Base-by-base conservation (phyloP, 345 rosid species). In the Acer yangbiense region DNA sequence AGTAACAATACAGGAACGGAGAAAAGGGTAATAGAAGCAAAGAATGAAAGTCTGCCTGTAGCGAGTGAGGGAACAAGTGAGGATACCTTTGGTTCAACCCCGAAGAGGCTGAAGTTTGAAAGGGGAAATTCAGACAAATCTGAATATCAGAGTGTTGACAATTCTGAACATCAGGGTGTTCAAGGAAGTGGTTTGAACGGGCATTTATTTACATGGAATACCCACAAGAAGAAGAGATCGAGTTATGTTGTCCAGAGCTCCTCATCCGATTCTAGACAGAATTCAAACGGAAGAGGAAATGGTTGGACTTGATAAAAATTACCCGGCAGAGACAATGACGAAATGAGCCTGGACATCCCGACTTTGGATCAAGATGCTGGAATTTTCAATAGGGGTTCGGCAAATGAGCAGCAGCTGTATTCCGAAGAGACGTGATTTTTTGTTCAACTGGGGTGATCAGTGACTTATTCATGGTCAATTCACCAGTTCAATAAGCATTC, bases 211-310 rank as follows among this genome's bases (percentile, higher is more conserved):
- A 82, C 92, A 50, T 96, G 99, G 99, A 94, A 86, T 78, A 85
- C 94, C 44, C 79, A 91, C 78, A 91, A 88, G 85, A 94, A 90
- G 93, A 96, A 90, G 88, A 87, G 98, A 83, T 94, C 99, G 27
- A 94, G 89, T 74, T 90, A 90, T 83, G 79, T 77, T 11, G 55
- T 87, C 32, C 92, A 84, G n/a, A 89, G 82, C 78, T 85, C 96
- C 43, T 93, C 99, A 3, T 81, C 97, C 14, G 95, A 94, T 80
- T 87, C 92, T 50, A 89, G 89, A 83, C 94, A 89, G 54, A 91
- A 83, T 74, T 88, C 87, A 66, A 80, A 79, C 77, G 98, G 93
- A 75, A 90, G 91, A 81, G 90, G 89, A 77, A 85, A 86, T 43
- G 84, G 87, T 27, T 83, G 83, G 81, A 66, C 7, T 61, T 81